Percentiles rank a stretch among this genome's conserved stretches.
Conservation (phyloP, 108 stramenopile genomes). For the Hondaea fermentalgiana region DNA sequence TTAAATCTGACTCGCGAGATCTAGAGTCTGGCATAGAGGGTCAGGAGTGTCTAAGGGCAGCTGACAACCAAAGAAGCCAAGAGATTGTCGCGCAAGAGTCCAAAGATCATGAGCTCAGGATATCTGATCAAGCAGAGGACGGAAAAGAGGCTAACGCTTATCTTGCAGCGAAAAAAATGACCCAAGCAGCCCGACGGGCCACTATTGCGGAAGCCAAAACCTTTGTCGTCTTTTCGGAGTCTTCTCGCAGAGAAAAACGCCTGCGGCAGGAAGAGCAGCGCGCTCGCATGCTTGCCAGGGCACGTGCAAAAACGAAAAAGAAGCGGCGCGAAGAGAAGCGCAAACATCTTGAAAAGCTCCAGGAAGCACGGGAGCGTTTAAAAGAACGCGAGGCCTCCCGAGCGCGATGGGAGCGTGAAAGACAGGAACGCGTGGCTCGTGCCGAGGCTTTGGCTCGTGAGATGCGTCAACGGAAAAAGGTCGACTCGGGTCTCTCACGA, state of each 20-base stretch:
- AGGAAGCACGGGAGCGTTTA: background rate
- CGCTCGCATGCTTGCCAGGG: background rate
- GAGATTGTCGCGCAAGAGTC: background rate
- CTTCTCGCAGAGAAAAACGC: background rate
- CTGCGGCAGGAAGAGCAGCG: background rate
- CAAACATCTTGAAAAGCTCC: background rate
- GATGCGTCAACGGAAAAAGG: background rate
- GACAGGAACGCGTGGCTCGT: background rate
- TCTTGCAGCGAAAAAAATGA: background rate
- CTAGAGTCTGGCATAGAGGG: no score
- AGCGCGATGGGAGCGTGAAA: background rate
- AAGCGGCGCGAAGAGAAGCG: background rate
- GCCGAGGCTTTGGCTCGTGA: background rate
- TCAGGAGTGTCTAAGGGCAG: no score
- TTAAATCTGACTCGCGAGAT: no score
- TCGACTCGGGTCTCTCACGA: background rate
- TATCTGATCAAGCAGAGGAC: background rate
- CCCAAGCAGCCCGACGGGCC: background rate
- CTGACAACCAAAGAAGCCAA: background rate
- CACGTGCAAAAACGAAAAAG: background rate
- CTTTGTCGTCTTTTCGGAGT: conserved; percentile 1
- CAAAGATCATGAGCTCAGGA: background rate
- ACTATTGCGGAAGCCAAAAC: background rate
- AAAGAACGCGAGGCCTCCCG: background rate
- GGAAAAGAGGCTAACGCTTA: background rate